A percentile compares a stretch with the other conserved stretches of the same genome.
phyloP scores from a whole-genome alignment of 345 rosid species.

The Lumnitzera littorea region DNA sequence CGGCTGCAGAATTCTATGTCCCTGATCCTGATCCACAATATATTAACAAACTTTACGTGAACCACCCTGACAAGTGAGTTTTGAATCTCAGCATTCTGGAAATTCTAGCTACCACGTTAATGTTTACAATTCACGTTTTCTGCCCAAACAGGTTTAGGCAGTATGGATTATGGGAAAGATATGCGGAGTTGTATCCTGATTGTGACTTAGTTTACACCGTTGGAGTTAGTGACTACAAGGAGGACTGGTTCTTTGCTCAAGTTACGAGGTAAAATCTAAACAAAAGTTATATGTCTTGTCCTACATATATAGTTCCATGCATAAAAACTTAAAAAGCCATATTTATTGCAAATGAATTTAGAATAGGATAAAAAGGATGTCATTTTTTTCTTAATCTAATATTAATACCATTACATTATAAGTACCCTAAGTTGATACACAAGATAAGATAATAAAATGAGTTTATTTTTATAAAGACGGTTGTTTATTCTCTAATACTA shows the following conservation, averaged over 20 bases:
- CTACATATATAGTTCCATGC: no score
- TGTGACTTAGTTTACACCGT: conserved; percentile 56
- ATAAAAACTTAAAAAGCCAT: no score
- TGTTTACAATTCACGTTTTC: neutral
- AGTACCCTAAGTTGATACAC: no score
- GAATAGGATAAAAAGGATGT: no score
- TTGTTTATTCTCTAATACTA: no score
- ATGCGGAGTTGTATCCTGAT: conserved; percentile 51
- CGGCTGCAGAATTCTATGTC: conserved; percentile 64
- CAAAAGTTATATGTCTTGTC: no score
- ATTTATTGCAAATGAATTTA: no score
- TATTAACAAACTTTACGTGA: conserved; percentile 50
- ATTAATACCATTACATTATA: no score
- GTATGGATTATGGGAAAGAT: conserved; percentile 86
- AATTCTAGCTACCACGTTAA: neutral
- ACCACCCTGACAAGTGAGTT: conserved; percentile 56
- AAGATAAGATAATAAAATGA: no score
- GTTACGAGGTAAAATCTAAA: conserved; percentile 43
- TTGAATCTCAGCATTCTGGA: neutral
- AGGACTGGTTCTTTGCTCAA: conserved; percentile 87
- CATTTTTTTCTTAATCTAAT: no score
- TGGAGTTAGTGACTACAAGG: conserved; percentile 48
- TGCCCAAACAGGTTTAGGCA: conserved; percentile 55
- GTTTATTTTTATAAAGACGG: no score
- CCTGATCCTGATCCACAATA: conserved; percentile 69